Evolutionary conservation across 495 filamentous ascomycete genomes (phyloP).

Genomic region (Hypoxylon lenormandii): DNA sequence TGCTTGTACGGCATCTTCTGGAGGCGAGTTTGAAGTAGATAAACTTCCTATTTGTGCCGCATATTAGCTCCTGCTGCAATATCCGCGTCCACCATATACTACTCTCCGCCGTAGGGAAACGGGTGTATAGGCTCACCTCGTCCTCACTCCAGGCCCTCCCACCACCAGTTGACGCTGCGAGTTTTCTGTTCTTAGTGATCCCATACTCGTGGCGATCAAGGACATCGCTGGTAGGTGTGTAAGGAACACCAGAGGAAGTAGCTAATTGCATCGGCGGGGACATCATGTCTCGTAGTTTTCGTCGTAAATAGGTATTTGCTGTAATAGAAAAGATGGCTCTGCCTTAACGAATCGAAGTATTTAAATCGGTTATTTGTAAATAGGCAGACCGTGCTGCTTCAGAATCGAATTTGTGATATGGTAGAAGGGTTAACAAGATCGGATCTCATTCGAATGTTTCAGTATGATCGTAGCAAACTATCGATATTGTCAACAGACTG

Average conservation of each 20-base stretch:
- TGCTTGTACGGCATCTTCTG: constrained; percentile 92
- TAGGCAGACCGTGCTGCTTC: constrained; percentile 48
- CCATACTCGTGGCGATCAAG: constrained; percentile 67
- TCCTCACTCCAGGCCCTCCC: constrained; percentile 82
- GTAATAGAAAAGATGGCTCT: constrained; percentile 29
- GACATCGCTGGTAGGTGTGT: constrained; percentile 61
- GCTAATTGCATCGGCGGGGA: constrained; percentile 63
- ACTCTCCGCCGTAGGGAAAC: background rate
- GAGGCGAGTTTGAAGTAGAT: constrained; percentile 82
- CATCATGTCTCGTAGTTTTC: constrained; percentile 49
- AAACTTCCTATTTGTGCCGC: constrained; percentile 72
- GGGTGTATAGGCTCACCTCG: constrained; percentile 65
- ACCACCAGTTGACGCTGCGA: constrained; percentile 72
- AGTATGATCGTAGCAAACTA: constrained; percentile 20
- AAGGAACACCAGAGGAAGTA: constrained; percentile 53
- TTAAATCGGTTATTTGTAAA: constrained; percentile 33
- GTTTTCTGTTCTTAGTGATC: constrained; percentile 70
- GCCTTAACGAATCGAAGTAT: constrained; percentile 41
- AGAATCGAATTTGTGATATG: constrained; percentile 49
- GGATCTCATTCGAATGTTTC: constrained; percentile 20
- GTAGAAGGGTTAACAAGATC: constrained; percentile 30
- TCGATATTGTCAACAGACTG: constrained; percentile 14
- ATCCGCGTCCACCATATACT: background rate
- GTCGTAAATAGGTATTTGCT: constrained; percentile 11
- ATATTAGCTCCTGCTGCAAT: constrained; percentile 34